Evolutionary conservation across 2,329 filamentous ascomycete species (phyloP), one percentile per base, ranked within the genome.

Genomic region (Hysterium pulicare): DNA sequence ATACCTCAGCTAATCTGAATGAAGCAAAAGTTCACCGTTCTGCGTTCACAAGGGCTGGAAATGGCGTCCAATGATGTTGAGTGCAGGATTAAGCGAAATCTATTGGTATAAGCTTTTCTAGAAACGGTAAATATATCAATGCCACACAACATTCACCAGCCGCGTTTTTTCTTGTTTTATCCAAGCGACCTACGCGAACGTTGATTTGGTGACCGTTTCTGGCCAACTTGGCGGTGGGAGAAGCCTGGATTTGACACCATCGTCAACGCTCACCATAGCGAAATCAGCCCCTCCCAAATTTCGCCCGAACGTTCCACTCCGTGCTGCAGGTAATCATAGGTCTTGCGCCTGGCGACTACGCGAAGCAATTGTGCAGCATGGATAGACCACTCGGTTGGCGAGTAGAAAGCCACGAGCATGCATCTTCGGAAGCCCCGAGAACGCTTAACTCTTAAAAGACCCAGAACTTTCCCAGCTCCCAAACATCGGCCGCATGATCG

Each of bases 341-440:
- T 28, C 8, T 28, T 28, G 24, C 34, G 16, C 11, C 20, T 17
- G 11, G 19, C n/a, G 20, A 23, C 16, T 11, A 13, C 13, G 34
- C 34, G 34, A 37, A 24, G 13, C 19, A 21, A 20, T 37, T 21
- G 10, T 24, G 34, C 34, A 24, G 34, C 21, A 22, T 21, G 19
- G 13, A 13, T n/a, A 22, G 16, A 21, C 49, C 44, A 46, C 46
- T 56, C 59, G 60, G 56, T 55, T 60, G 46, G 42, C 44, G 49
- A 47, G 49, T 49, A 43, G 45, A 46, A 48, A 55, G 52, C 57
- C 57, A 54, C 53, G 39, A 28, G 30, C 33, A 33, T 47, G 20
- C 17, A 13, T 32, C 40, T 38, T 22, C 32, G 44, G 35, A 15
- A 36, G 37, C 40, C 17, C 41, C 36, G 32, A 44, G n/a, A 35